Conservation (phyloP, 805 yeast species). For the Lipomyces chichibuensis region DNA sequence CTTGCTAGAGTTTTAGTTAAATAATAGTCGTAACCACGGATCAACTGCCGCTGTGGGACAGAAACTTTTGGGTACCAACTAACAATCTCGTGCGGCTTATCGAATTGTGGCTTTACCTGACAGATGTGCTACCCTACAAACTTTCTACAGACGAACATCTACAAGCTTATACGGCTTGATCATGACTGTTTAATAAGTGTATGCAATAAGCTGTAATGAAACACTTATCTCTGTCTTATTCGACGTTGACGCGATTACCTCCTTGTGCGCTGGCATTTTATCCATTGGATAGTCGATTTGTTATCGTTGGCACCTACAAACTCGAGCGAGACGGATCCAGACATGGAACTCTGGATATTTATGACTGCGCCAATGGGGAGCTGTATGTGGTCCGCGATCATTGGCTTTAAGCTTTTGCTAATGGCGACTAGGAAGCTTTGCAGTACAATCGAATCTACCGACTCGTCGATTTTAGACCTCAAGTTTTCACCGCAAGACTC, state of each 20-base stretch:
- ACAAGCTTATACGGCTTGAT: not conserved
- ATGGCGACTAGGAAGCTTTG: slow-evolving; percentile 13
- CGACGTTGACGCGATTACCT: slow-evolving; percentile 57
- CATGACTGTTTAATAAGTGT: not conserved
- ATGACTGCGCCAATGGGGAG: slow-evolving; percentile 39
- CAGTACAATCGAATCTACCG: slow-evolving; percentile 34
- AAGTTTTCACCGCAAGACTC: slow-evolving; percentile 64
- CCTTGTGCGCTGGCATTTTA: slow-evolving; percentile 79
- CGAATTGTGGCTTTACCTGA: too few species aligned
- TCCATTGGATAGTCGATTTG: slow-evolving; percentile 51
- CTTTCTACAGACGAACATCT: too few species aligned
- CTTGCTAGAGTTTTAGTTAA: too few species aligned
- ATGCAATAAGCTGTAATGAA: not conserved
- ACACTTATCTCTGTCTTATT: slow-evolving; percentile 2
- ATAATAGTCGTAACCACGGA: too few species aligned
- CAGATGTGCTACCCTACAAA: too few species aligned
- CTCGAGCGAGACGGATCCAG: slow-evolving; percentile 63
- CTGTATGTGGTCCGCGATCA: slow-evolving; percentile 13
- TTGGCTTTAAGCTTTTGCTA: slow-evolving; percentile 3
- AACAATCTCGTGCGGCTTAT: too few species aligned
- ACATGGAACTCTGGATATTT: slow-evolving; percentile 63
- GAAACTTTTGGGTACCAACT: too few species aligned
- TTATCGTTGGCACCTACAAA: slow-evolving; percentile 80
- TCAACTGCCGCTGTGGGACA: too few species aligned
- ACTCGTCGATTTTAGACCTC: slow-evolving; percentile 69